Percentiles rank a stretch among this genome's conserved stretches.
These are phyloP conservation scores for Globomyces pollinis-pini DNA, from an alignment of 192 early-diverging fungal genomes.

Conservation along the genomic window DNA sequence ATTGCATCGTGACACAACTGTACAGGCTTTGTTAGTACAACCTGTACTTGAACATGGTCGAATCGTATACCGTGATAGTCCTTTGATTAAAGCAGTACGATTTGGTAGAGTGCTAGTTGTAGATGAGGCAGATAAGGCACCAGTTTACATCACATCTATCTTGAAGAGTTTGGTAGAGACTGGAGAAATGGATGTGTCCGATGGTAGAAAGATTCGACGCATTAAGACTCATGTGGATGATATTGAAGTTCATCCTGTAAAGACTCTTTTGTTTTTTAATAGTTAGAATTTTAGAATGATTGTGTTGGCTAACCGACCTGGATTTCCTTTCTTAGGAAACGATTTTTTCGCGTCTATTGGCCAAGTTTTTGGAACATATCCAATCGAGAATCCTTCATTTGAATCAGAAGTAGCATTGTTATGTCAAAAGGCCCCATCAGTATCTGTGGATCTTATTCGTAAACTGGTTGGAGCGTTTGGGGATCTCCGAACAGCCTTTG, in stretches of 20 bases:
- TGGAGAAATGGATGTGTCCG: conserved; percentile 70
- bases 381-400: conserved; percentile 71
- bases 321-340: conserved; percentile 70
- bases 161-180: conserved; percentile 67
- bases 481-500: conserved; percentile 60
- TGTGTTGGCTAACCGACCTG: conserved; percentile 75
- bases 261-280: background rate
- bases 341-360: conserved; percentile 78
- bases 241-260: conserved; percentile 26
- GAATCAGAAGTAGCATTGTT: conserved; percentile 66
- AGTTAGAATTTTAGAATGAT: conserved; percentile 65
- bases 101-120: conserved; percentile 64
- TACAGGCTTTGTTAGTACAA: conserved; percentile 66
- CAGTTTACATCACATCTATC: conserved; percentile 67
- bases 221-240: conserved; percentile 8
- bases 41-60: conserved; percentile 65
- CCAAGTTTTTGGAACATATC: conserved; percentile 60
- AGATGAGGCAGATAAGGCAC: conserved; percentile 80
- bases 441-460: conserved; percentile 55
- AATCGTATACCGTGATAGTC: conserved; percentile 63
- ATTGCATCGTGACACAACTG: conserved; percentile 71
- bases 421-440: conserved; percentile 60
- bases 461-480: conserved; percentile 64
- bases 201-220: conserved; percentile 60
- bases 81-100: conserved; percentile 46